phyloP scores from a whole-genome alignment of 1,139 yeast species.

The Nadsonia starkeyi-henricii region DNA sequence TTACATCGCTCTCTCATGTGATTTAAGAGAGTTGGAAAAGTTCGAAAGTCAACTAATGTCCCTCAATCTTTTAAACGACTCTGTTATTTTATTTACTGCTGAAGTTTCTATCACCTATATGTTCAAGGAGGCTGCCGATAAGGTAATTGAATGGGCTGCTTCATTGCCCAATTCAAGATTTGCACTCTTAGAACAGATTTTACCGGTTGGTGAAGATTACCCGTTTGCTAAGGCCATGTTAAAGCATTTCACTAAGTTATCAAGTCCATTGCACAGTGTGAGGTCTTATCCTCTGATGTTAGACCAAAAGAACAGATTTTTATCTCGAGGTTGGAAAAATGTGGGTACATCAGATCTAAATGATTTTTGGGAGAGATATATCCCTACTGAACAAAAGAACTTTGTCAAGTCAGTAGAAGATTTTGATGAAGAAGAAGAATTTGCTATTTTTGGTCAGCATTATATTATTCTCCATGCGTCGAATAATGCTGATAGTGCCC shows the following conservation, averaged over 20 bases:
- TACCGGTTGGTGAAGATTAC: constrained; percentile 49
- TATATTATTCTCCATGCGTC: constrained; percentile 59
- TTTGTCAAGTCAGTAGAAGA: constrained; percentile 42
- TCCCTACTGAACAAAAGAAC: constrained; percentile 29
- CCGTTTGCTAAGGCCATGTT: constrained; percentile 69
- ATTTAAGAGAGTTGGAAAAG: constrained; percentile 36
- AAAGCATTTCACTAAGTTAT: constrained; percentile 49
- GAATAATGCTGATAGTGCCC: constrained; percentile 1
- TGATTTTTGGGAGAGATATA: constrained; percentile 40
- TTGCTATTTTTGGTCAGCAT: constrained; percentile 62
- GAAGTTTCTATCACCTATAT: constrained; percentile 77
- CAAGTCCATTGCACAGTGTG: constrained; percentile 62
- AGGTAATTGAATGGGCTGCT: constrained; percentile 40
- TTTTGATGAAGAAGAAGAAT: constrained; percentile 81
- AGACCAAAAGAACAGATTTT: constrained; percentile 40
- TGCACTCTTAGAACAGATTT: constrained; percentile 53
- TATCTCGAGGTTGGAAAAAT: constrained; percentile 30
- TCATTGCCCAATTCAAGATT: constrained; percentile 42
- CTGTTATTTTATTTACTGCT: constrained; percentile 51
- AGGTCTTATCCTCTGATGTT: constrained; percentile 38
- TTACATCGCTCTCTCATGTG: constrained; percentile 60
- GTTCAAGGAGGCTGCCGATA: constrained; percentile 56
- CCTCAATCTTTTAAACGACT: constrained; percentile 19
- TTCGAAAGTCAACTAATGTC: constrained; percentile 30
- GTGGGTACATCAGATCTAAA: constrained; percentile 44